phyloP scores from a whole-genome alignment of 2,329 filamentous ascomycete species.

The Sphaerulina vaccinii region DNA sequence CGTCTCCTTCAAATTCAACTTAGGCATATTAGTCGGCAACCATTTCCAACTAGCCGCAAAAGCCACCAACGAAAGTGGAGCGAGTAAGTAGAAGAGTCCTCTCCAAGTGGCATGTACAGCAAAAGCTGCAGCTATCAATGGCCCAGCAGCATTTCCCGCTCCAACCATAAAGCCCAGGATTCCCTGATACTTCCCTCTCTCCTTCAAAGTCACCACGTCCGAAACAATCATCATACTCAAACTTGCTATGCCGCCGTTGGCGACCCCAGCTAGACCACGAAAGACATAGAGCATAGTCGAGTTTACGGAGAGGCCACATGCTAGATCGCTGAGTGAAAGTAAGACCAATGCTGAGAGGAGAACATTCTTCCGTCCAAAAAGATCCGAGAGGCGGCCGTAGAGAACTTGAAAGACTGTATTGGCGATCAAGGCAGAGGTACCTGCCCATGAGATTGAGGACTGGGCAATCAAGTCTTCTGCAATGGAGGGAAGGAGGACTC shows the following conservation, averaged over 20 bases:
- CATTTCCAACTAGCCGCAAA: slow-evolving; percentile 51
- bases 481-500: slow-evolving; percentile 41
- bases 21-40: slow-evolving; percentile 53
- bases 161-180: slow-evolving; percentile 47
- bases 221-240: slow-evolving; percentile 62
- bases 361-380: slow-evolving; percentile 54
- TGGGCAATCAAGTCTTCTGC: slow-evolving; percentile 41
- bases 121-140: slow-evolving; percentile 50
- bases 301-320: slow-evolving; percentile 58
- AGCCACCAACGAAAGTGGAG: slow-evolving; percentile 51
- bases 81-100: slow-evolving; percentile 52
- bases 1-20: slow-evolving; percentile 49
- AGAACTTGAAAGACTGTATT: slow-evolving; percentile 65
- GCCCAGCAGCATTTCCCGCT: slow-evolving; percentile 48
- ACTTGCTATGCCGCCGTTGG: slow-evolving; percentile 60
- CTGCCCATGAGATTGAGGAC: slow-evolving; percentile 56
- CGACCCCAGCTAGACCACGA: slow-evolving; percentile 60
- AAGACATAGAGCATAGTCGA: slow-evolving; percentile 61
- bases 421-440: slow-evolving; percentile 54
- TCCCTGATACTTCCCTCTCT: slow-evolving; percentile 54
- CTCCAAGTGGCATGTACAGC: slow-evolving; percentile 45
- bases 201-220: slow-evolving; percentile 59
- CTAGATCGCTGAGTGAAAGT: slow-evolving; percentile 57
- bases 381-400: slow-evolving; percentile 52
- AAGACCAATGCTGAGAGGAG: slow-evolving; percentile 55